A percentile compares a stretch with the other conserved stretches of the same genome.
Evolutionary conservation across 2,329 filamentous ascomycete genomes (phyloP).

Genomic region (Didymella exigua): DNA sequence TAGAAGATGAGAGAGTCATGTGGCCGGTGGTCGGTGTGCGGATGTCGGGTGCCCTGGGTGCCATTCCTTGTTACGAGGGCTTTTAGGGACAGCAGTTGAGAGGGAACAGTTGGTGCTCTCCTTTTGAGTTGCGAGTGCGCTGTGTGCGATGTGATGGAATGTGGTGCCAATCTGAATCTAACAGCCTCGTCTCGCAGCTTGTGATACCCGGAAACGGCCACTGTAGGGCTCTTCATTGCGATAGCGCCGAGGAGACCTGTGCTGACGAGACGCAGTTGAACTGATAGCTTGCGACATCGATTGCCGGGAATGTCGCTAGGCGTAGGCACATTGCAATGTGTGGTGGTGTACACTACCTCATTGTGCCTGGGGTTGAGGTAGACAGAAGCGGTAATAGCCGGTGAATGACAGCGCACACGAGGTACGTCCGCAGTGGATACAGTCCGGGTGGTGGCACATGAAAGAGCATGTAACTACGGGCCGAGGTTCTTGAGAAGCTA

Average conservation of each 20-base stretch:
- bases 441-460: not conserved
- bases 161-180: not conserved
- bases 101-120: not conserved
- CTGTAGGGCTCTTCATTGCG: not conserved
- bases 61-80: too few relatives aligned
- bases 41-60: too few relatives aligned
- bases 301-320: not conserved
- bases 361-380: not conserved
- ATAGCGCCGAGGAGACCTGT: not conserved
- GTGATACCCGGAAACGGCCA: not conserved
- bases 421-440: not conserved
- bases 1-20: too few relatives aligned
- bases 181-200: not conserved
- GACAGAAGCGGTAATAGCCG: slow-evolving; percentile 2
- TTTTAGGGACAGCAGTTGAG: too few relatives aligned
- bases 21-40: too few relatives aligned
- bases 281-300: not conserved
- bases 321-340: not conserved
- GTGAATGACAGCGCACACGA: slow-evolving; percentile 7
- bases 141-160: not conserved
- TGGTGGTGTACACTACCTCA: not conserved
- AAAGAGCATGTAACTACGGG: not conserved
- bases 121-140: not conserved
- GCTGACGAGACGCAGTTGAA: not conserved
- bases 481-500: slow-evolving; percentile 1